Conservation (phyloP, 116 monocot genomes). For the Cymodocea nodosa region DNA sequence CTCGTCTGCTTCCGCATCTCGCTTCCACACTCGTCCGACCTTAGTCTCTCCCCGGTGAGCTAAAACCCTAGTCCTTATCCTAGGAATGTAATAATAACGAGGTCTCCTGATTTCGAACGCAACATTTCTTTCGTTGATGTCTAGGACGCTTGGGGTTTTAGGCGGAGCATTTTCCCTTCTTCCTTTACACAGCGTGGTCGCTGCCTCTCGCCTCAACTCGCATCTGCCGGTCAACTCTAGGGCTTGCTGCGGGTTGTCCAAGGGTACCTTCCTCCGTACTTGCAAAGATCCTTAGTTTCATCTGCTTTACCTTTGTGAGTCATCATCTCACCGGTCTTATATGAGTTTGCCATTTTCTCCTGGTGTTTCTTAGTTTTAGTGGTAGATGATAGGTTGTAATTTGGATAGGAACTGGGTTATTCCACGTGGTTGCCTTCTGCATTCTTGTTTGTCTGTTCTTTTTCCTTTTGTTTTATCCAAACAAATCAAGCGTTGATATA, state of each 20-base stretch:
- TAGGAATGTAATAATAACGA: background rate
- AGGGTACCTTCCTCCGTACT: constrained; percentile 60
- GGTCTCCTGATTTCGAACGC: too few relatives aligned
- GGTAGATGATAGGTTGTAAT: background rate
- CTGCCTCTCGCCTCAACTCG: constrained; percentile 52
- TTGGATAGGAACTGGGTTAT: background rate
- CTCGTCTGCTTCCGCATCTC: background rate
- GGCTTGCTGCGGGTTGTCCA: constrained; percentile 84
- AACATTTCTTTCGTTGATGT: background rate
- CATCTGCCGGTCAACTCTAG: constrained; percentile 59
- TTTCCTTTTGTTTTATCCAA: background rate
- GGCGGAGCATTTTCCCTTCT: constrained; percentile 20
- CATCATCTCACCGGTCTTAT: constrained; percentile 2
- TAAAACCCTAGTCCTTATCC: background rate
- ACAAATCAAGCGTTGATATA: constrained; percentile 2
- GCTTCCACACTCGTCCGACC: background rate
- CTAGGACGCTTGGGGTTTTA: constrained; percentile 14
- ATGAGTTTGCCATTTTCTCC: background rate
- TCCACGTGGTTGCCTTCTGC: background rate
- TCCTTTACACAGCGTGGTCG: constrained; percentile 28
- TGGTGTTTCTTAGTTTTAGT: background rate
- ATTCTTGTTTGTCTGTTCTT: background rate
- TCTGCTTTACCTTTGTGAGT: constrained; percentile 9
- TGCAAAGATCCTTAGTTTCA: constrained; percentile 28
- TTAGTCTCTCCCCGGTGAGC: too few relatives aligned